Percentiles rank a stretch among this genome's conserved stretches.
phyloP scores from a whole-genome alignment of 164 flowering plant species.

The Stephania cephalantha region DNA sequence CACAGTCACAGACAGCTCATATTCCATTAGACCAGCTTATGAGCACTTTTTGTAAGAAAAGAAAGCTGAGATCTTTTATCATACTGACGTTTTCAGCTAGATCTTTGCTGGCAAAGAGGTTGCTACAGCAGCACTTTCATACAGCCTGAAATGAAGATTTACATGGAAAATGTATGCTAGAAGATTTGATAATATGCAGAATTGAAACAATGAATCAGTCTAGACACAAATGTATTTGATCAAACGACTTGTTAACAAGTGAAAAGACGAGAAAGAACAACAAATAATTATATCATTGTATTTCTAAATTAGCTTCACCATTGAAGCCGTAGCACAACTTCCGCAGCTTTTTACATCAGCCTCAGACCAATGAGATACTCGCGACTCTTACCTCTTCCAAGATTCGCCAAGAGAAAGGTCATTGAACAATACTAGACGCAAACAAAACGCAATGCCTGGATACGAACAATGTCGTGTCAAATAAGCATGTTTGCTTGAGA shows the following conservation, averaged over 20 bases:
- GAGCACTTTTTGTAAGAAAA: neutral
- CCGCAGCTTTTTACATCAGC: neutral
- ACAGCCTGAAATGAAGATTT: neutral
- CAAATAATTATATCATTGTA: constrained; percentile 2
- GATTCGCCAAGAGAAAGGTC: neutral
- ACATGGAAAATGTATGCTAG: neutral
- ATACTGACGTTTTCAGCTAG: neutral
- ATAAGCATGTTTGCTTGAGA: neutral
- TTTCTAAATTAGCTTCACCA: neutral
- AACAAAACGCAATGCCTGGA: neutral
- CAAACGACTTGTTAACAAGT: constrained; percentile 1
- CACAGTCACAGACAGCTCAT: neutral
- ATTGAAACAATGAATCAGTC: constrained; percentile 9
- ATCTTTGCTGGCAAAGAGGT: neutral
- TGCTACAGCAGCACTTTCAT: neutral
- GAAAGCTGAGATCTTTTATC: neutral
- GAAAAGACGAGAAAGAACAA: neutral
- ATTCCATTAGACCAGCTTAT: neutral
- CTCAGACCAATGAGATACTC: neutral
- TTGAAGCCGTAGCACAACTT: neutral
- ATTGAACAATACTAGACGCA: neutral
- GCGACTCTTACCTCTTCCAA: neutral
- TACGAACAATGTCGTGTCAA: neutral
- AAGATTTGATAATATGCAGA: neutral
- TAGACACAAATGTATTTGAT: neutral